phyloP scores from a whole-genome alignment of 108 stramenopile species.

The Asterionellopsis glacialis region DNA sequence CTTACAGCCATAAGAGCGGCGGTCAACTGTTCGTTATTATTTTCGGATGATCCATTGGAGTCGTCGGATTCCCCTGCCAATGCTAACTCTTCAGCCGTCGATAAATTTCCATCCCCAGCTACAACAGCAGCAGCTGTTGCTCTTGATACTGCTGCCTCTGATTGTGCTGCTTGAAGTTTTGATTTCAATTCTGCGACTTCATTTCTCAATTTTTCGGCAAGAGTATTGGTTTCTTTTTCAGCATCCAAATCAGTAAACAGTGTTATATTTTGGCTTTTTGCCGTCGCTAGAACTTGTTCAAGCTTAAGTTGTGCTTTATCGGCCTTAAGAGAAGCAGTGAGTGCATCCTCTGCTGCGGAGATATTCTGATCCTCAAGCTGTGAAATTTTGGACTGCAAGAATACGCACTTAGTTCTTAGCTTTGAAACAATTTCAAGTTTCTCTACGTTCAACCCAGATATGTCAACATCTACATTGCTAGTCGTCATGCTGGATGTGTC shows the following conservation, averaged over 20 bases:
- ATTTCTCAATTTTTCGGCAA: constrained; percentile 39
- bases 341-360: constrained; percentile 30
- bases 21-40: constrained; percentile 31
- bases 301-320: constrained; percentile 44
- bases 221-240: constrained; percentile 10
- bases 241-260: constrained; percentile 2
- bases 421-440: constrained; percentile 24
- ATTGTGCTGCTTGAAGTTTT: constrained; percentile 29
- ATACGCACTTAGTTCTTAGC: constrained; percentile 21
- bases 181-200: constrained; percentile 39
- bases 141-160: constrained; percentile 43
- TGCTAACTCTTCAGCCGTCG: constrained; percentile 7
- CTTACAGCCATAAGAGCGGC: constrained; percentile 42
- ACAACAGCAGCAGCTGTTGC: constrained; percentile 49
- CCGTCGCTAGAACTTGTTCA: constrained; percentile 22
- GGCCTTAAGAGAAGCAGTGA: constrained; percentile 42
- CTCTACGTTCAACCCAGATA: constrained; percentile 7
- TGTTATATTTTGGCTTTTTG: constrained; percentile 26
- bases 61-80: background rate
- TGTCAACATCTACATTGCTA: background rate
- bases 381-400: constrained; percentile 33
- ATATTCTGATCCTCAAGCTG: constrained; percentile 21
- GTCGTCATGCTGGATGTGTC: too few species aligned
- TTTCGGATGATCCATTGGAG: background rate
- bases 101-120: constrained; percentile 24